A percentile compares a stretch with the other conserved stretches of the same genome.
Conservation (phyloP, 768 basidiomycete species). For the Hygrophorus pudorinus region DNA sequence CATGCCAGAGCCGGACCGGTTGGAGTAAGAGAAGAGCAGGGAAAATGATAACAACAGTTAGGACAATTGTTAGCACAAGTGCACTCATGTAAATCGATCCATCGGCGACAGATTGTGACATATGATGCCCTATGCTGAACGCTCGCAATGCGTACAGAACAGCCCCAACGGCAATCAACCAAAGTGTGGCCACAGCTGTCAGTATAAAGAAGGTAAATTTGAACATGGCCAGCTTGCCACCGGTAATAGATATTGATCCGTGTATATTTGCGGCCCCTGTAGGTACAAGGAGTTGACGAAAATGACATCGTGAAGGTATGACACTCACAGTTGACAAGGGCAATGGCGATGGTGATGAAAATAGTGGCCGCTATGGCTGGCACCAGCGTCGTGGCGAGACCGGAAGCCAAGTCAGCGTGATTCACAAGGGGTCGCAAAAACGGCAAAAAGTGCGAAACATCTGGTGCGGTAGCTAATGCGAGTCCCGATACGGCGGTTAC, state of each 20-base stretch:
- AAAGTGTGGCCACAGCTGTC: constrained; percentile 41
- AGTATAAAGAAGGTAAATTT: constrained; percentile 55
- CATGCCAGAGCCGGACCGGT: constrained; percentile 50
- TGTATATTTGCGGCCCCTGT: constrained; percentile 44
- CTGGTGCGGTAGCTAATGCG: constrained; percentile 56
- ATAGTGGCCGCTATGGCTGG: constrained; percentile 53
- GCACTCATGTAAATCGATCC: constrained; percentile 66
- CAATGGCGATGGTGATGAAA: constrained; percentile 45
- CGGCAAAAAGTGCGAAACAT: constrained; percentile 59
- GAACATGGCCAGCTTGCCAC: constrained; percentile 49
- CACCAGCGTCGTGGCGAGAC: constrained; percentile 56
- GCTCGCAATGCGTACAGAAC: constrained; percentile 58
- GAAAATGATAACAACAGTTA: constrained; percentile 57
- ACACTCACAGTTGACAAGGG: constrained; percentile 14
- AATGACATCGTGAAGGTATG: not conserved
- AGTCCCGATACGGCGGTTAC: constrained; percentile 67
- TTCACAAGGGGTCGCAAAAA: constrained; percentile 48
- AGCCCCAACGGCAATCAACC: constrained; percentile 60
- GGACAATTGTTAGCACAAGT: constrained; percentile 44
- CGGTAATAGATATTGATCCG: constrained; percentile 54
- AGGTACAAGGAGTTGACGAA: not conserved
- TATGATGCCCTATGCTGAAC: constrained; percentile 31
- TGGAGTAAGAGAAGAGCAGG: constrained; percentile 71
- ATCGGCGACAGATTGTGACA: constrained; percentile 43
- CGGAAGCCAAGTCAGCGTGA: constrained; percentile 42